Evolutionary conservation across 768 basidiomycete species (phyloP).

Genomic region (Coprinopsis strossmayeri): DNA sequence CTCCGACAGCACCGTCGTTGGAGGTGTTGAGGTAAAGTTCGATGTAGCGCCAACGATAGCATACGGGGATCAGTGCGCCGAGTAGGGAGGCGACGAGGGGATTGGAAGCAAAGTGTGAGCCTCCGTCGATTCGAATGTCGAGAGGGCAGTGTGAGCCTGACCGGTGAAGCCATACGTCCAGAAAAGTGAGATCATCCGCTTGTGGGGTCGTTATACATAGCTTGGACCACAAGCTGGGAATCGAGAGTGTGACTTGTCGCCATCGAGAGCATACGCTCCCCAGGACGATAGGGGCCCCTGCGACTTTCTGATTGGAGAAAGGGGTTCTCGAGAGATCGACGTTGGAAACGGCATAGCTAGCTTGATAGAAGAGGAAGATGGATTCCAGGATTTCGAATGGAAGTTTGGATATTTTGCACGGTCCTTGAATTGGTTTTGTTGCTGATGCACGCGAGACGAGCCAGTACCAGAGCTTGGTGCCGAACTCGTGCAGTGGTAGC

Average conservation of each 20-base stretch:
- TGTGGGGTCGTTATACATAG: not conserved
- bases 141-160: not conserved
- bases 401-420: not conserved
- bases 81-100: not conserved
- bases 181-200: not conserved
- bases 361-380: not conserved
- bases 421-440: not conserved
- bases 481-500: not conserved
- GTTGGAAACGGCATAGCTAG: not conserved
- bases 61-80: not conserved
- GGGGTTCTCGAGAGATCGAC: not conserved
- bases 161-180: not conserved
- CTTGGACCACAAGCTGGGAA: not conserved
- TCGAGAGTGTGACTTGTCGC: not conserved
- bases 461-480: constrained; percentile 1
- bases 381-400: not conserved
- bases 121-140: not conserved
- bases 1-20: not conserved
- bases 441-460: not conserved
- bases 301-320: not conserved
- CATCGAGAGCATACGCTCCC: not conserved
- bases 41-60: not conserved
- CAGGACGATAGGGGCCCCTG: not conserved
- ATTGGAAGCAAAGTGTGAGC: not conserved
- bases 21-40: not conserved